Evolutionary conservation across 768 basidiomycete genomes (phyloP).

Genomic region (Xerocomellus chrysenteron): DNA sequence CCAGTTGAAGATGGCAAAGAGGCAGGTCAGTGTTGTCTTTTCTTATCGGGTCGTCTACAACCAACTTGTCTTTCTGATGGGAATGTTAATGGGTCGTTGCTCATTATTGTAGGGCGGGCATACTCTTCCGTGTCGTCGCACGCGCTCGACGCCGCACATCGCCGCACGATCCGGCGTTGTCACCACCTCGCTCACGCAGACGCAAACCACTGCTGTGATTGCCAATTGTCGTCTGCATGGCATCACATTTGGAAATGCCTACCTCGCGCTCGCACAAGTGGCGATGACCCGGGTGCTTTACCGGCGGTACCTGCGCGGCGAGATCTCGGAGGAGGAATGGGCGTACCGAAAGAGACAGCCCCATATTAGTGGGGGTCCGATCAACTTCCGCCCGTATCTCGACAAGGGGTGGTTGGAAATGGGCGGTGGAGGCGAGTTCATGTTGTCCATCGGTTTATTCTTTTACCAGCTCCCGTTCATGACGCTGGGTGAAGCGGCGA

Average conservation of each 20-base stretch:
- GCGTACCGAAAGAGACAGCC: constrained; percentile 47
- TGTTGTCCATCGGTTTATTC: constrained; percentile 43
- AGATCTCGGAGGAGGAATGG: constrained; percentile 54
- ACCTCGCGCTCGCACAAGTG: constrained; percentile 51
- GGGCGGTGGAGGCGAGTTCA: constrained; percentile 47
- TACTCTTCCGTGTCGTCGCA: constrained; percentile 46
- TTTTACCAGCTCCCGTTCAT: constrained; percentile 46
- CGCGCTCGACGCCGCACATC: constrained; percentile 33
- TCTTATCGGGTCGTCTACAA: not conserved
- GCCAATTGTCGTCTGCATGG: constrained; percentile 40
- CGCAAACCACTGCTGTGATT: constrained; percentile 33
- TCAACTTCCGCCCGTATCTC: constrained; percentile 52
- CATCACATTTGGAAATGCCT: constrained; percentile 52
- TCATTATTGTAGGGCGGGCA: constrained; percentile 49
- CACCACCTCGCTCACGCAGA: constrained; percentile 24
- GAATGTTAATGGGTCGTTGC: not conserved
- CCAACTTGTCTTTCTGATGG: not conserved
- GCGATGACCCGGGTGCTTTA: constrained; percentile 52
- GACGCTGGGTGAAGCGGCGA: constrained; percentile 33
- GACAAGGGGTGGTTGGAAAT: constrained; percentile 44
- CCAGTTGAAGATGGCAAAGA: constrained; percentile 31
- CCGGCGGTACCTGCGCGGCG: constrained; percentile 44
- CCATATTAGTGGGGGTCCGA: constrained; percentile 47
- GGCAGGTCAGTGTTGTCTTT: constrained; percentile 32
- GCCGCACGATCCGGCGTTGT: constrained; percentile 37